These are phyloP conservation scores for Eutypella sp. DNA, from an alignment of 2,329 filamentous ascomycete species.

Conservation along the genomic window DNA sequence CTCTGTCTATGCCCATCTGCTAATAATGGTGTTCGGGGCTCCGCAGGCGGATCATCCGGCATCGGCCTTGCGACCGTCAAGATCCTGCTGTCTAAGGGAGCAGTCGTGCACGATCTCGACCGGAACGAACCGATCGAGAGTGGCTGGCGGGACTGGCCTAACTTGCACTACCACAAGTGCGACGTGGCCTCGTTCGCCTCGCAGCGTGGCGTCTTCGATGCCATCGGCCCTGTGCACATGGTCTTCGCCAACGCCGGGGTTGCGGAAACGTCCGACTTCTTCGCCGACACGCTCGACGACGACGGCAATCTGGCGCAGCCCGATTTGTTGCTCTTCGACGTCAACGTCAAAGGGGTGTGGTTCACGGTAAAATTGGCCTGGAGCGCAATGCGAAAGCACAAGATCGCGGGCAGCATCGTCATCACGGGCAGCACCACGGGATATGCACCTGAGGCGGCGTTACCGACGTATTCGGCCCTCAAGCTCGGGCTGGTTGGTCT, in stretches of 20 bases:
- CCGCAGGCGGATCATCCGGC: no score
- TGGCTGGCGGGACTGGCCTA: no score
- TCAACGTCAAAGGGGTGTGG: slow-evolving; percentile 25
- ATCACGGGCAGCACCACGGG: slow-evolving; percentile 30
- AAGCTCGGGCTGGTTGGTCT: background rate
- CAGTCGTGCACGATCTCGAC: no score
- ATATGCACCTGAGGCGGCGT: slow-evolving; percentile 28
- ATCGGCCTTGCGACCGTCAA: no score
- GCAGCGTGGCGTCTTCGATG: slow-evolving; percentile 17
- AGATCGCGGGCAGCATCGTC: slow-evolving; percentile 26
- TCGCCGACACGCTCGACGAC: slow-evolving; percentile 25
- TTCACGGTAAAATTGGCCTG: slow-evolving; percentile 28
- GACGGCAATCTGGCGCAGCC: slow-evolving; percentile 20
- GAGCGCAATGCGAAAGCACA: slow-evolving; percentile 16
- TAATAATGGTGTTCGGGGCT: no score
- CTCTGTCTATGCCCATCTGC: no score
- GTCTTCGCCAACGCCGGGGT: slow-evolving; percentile 31
- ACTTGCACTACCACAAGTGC: no score
- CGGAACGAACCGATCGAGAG: no score
- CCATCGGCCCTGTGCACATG: slow-evolving; percentile 21
- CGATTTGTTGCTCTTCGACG: slow-evolving; percentile 23
- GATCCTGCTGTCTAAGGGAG: no score
- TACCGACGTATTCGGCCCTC: slow-evolving; percentile 22
- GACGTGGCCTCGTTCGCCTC: slow-evolving; percentile 22
- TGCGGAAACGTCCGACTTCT: slow-evolving; percentile 24